Evolutionary conservation across 768 basidiomycete genomes (phyloP).

Genomic region (Psilocybe tampanensis): DNA sequence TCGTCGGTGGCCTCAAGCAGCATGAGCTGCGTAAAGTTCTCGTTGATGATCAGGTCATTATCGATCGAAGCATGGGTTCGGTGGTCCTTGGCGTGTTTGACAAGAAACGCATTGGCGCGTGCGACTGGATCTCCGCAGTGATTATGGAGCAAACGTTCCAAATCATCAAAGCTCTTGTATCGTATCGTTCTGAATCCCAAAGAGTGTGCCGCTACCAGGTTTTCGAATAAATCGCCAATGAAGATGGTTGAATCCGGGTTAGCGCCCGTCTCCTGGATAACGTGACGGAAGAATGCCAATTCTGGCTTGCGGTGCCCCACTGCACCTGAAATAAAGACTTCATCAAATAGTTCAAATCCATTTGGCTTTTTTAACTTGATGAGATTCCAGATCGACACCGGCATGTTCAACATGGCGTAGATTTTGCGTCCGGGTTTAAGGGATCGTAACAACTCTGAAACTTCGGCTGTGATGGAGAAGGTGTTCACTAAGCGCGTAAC

Average conservation of each 20-base stretch:
- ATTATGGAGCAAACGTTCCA: conserved; percentile 31
- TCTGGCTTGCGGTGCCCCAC: conserved; percentile 45
- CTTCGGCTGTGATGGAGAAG: conserved; percentile 27
- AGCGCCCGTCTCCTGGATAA: conserved; percentile 35
- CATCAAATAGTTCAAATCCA: conserved; percentile 35
- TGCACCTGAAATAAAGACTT: conserved; percentile 39
- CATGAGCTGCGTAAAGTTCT: background rate
- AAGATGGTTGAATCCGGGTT: conserved; percentile 40
- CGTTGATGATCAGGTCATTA: background rate
- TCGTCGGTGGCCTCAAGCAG: background rate
- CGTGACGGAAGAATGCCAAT: conserved; percentile 37
- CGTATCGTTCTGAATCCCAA: conserved; percentile 43
- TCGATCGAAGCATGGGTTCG: background rate
- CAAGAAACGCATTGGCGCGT: conserved; percentile 20
- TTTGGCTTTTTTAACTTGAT: conserved; percentile 25
- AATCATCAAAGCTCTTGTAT: conserved; percentile 30
- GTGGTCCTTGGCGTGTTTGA: background rate
- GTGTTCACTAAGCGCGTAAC: conserved; percentile 38
- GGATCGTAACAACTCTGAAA: conserved; percentile 34
- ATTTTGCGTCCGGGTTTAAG: conserved; percentile 35
- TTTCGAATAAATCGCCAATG: conserved; percentile 45
- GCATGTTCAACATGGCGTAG: conserved; percentile 47
- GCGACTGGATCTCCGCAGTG: conserved; percentile 33
- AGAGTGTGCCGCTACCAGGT: conserved; percentile 42
- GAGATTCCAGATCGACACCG: conserved; percentile 35